Base-by-base conservation (phyloP, 352 stramenopile species). In the Thraustochytrium sp. region DNA sequence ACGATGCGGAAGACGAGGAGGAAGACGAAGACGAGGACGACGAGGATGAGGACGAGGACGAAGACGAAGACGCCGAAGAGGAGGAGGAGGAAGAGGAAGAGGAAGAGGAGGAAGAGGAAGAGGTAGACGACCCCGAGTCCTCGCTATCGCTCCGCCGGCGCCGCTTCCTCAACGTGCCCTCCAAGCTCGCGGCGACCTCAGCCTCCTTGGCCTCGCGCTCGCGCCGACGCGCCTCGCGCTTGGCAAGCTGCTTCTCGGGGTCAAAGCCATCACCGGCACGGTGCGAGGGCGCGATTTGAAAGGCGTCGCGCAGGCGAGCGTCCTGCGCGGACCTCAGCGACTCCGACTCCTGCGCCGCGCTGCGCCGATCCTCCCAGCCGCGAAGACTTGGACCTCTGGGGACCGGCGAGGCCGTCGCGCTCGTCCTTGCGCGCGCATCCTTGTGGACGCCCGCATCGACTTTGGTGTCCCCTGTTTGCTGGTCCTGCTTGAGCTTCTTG, bases 261-360 rank as follows among this genome's bases (percentile, higher is more conserved):
- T 77, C 65, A 36, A 77, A 77, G 26, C 29, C 65, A 23, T 77
- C 42, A n/a, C 65, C 65, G 29, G 42, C 21, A 11, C 42, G 65
- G 31, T 77, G 49, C 23, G 23, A 21, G 11, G 65, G n/a, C 13
- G 29, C 23, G 36, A 77, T 62, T 36, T 2, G 13, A 23, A 77
- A 62, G 23, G 65, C 65, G 1, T 68, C 65, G n/a, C 65, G 40
- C 16, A 77, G 36, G 21, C 65, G 40, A 1, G 13, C 49, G 46
- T 77, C 65, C 31, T 37, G 8, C 21, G 54, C 5, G 23, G n/a
- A 44, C 46, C 59, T 72, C 31, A 34, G 51, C 21, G 51, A 13
- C 31, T 16, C 5, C 5, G 5, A 49, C 16, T 49, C 42, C 16
- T 49, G 13, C n/a, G 46, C n/a, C 46, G 46, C 16, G 46, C 13